A percentile compares a stretch with the other conserved stretches of the same genome.
These are phyloP conservation scores for Lasiodiplodia sp. DNA, from an alignment of 2,329 filamentous ascomycete genomes.

Conservation along the genomic window DNA sequence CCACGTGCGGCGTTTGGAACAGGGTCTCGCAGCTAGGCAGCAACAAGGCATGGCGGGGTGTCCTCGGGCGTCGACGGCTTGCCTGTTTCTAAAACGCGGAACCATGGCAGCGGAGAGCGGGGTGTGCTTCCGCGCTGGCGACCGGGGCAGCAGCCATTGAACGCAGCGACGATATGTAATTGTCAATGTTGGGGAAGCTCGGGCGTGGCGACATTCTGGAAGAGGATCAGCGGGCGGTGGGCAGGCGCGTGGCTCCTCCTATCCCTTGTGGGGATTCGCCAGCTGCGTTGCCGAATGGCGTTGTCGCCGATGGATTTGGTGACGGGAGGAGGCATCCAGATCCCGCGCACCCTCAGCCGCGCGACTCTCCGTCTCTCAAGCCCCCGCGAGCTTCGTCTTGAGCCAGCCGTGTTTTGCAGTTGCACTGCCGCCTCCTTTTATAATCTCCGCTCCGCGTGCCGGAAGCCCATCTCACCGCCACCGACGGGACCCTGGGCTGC, in stretches of 20 bases:
- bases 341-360: constrained; percentile 7
- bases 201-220: background rate
- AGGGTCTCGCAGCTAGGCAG: background rate
- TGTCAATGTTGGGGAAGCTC: background rate
- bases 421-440: constrained; percentile 28
- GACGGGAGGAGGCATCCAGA: background rate
- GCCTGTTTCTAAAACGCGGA: constrained; percentile 11
- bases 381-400: background rate
- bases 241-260: constrained; percentile 10
- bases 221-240: constrained; percentile 18
- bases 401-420: constrained; percentile 21
- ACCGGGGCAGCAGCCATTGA: background rate
- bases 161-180: background rate
- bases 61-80: background rate
- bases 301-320: constrained; percentile 3
- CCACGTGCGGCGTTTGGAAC: constrained; percentile 5
- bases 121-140: background rate
- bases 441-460: constrained; percentile 17
- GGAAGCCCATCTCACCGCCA: constrained; percentile 24
- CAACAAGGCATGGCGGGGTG: background rate
- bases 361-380: background rate
- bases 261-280: constrained; percentile 14
- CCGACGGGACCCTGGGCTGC: constrained; percentile 27
- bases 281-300: constrained; percentile 17
- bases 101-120: background rate